Conservation (phyloP, 2,329 filamentous ascomycete species). For the Leptographium radiaticola region DNA sequence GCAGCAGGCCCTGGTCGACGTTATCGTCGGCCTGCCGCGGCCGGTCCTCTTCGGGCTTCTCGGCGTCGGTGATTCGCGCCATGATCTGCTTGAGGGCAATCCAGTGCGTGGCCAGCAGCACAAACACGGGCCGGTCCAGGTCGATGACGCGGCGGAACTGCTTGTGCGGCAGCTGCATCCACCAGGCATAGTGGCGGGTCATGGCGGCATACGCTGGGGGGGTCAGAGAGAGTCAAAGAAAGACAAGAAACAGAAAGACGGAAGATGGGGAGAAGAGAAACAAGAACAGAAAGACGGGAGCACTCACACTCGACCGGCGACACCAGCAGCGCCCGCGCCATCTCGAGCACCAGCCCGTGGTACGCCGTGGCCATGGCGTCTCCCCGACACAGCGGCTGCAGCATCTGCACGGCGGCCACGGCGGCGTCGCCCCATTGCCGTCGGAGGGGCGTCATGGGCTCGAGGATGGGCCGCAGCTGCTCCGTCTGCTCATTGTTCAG, state of each 20-base stretch:
- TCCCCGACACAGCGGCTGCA: slow-evolving; percentile 29
- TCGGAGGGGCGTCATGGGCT: slow-evolving; percentile 26
- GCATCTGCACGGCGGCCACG: slow-evolving; percentile 24
- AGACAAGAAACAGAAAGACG: neutral
- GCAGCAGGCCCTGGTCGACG: slow-evolving; percentile 29
- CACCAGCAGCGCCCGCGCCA: slow-evolving; percentile 37
- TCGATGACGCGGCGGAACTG: slow-evolving; percentile 38
- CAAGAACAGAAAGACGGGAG: neutral
- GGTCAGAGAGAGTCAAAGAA: neutral
- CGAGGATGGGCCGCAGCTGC: slow-evolving; percentile 31
- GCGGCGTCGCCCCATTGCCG: slow-evolving; percentile 33
- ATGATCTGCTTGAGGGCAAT: slow-evolving; percentile 41
- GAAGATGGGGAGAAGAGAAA: neutral
- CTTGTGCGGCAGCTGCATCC: slow-evolving; percentile 42
- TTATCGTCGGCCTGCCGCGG: slow-evolving; percentile 2
- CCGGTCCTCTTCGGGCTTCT: neutral
- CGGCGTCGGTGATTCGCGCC: slow-evolving; percentile 26
- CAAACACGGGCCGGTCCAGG: slow-evolving; percentile 28
- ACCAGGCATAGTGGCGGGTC: slow-evolving; percentile 39
- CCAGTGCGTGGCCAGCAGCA: slow-evolving; percentile 41
- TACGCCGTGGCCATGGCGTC: slow-evolving; percentile 32
- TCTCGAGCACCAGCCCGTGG: slow-evolving; percentile 28
- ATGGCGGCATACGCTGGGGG: slow-evolving; percentile 36
- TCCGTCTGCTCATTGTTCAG: slow-evolving; percentile 26
- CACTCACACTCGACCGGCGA: slow-evolving; percentile 38